A percentile compares a stretch with the other conserved stretches of the same genome.
Conservation (phyloP, 306 rosid species). For the Medicago truncatula region MtrunA17r5.0-ANR NC_053042.1:14694501-14695000, state of each 20-base stretch:
- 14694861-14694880: constrained; percentile 10
- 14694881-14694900: not conserved
- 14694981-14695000: not conserved
- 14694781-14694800: constrained; percentile 8
- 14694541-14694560: no score
- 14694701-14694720: no score
- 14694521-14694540: no score
- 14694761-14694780: not conserved
- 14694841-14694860: constrained; percentile 16
- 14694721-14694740: not conserved
- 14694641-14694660: no score
- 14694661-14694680: no score
- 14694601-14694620: no score
- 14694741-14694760: not conserved
- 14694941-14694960: not conserved
- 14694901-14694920: constrained; percentile 5
- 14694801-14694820: constrained; percentile 5
- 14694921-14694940: not conserved
- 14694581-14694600: no score
- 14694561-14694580: no score
- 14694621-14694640: no score
- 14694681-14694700: no score
- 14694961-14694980: not conserved
- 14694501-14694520: no score
- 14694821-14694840: constrained; percentile 23